Evolutionary conservation across 2,329 filamentous ascomycete genomes (phyloP), one percentile per base, ranked within the genome.

Genomic region (Trichoderma hamatum): DNA sequence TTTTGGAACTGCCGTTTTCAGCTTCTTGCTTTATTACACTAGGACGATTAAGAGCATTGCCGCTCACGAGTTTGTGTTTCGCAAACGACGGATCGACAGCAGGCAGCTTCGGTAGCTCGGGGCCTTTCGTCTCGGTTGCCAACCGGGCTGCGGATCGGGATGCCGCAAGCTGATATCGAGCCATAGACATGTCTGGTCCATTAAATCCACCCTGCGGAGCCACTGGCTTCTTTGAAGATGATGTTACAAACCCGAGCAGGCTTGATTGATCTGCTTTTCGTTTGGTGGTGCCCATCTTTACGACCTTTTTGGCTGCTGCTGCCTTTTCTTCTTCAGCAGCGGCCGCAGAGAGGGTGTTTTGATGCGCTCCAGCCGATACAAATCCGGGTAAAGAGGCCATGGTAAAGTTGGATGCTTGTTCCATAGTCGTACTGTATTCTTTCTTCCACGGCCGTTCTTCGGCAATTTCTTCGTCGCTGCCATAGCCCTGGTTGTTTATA

Each of bases 351-450:
- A 84, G 75, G 10, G 76, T 79, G 2, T 80, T 78, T 64, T 84
- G 84, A 72, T 90, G 88, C 24, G 84, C 81, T 11, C 84, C 84
- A 2, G 89, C 88, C 11, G 86, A 87, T n/a, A 86, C 87, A 72
- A 92, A 92, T 0, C 87, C 88, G 0, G 85, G 81, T 10, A 86
- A 78, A 32, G 83, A 81, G 5, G 86, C 82, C 65, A 89, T 83
- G 0, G 88, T 90, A 70, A 92, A 92, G 0, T 79, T 83, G 0
- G 84, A 79, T 0, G 84, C 79, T 66, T 84, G 81, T 56, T 88
- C 85, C 88, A 91, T 91, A 0, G 89, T 91, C 5, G 89, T 90
- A 5, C 80, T 74, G 69, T 88, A 86, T 61, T 81, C 81, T 9
- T 81, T 80, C 63, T 80, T 73, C 81, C 82, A 82, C 32, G 74